Percentiles rank a stretch among this genome's conserved stretches.
phyloP scores from a whole-genome alignment of 306 rosid species.

The Cucurbita ficifolia region DNA sequence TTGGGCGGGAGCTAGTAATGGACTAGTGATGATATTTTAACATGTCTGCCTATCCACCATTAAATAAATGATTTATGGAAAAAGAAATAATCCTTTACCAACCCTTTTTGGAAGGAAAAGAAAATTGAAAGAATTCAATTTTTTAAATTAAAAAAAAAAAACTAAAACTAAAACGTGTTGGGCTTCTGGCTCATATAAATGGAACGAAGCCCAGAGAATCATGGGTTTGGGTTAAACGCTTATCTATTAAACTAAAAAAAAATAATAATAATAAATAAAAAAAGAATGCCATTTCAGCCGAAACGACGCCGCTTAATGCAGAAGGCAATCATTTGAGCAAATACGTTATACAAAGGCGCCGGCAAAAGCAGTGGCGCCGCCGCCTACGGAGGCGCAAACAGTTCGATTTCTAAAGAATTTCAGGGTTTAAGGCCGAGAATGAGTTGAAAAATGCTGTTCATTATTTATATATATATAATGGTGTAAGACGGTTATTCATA shows the following conservation, averaged over 20 bases:
- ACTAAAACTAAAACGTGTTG: not conserved
- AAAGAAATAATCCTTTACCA: no score
- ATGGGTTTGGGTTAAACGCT: not conserved
- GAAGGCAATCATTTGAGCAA: not conserved
- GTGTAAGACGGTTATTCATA: constrained; percentile 55
- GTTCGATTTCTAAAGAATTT: not conserved
- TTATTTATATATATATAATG: no score
- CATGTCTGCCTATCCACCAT: no score
- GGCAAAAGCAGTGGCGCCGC: not conserved
- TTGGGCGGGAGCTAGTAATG: no score
- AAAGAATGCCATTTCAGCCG: not conserved
- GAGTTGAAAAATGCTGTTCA: constrained; percentile 40
- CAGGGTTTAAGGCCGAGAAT: constrained; percentile 10
- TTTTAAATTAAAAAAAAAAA: no score
- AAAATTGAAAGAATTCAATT: no score
- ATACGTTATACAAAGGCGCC: not conserved
- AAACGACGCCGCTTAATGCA: not conserved
- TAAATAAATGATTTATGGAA: no score
- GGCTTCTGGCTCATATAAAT: not conserved
- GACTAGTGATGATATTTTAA: no score
- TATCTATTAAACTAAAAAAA: no score
- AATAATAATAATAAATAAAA: no score
- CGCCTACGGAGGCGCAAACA: not conserved
- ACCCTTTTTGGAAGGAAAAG: no score
- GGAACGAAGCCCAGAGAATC: not conserved